Evolutionary conservation across 1,284 basidiomycete genomes (phyloP).

Genomic region (Pseudozyma hubeiensis): DNA sequence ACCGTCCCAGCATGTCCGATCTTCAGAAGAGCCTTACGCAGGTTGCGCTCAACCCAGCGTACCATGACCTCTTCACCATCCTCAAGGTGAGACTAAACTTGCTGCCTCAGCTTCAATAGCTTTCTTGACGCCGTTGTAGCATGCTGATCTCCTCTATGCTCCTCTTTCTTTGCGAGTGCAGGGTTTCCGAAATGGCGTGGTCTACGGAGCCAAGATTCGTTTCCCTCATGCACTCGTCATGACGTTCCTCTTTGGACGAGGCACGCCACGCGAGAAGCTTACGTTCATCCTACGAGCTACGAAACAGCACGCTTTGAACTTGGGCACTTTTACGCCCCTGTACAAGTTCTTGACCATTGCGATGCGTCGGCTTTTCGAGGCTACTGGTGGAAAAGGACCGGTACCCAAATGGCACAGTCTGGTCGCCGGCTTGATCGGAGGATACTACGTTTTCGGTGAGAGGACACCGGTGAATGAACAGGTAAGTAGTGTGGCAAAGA

Average conservation of each 20-base stretch:
- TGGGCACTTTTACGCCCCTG: slow-evolving; percentile 91
- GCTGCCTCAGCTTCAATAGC: no score
- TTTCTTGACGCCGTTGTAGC: background rate
- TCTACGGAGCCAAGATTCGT: slow-evolving; percentile 91
- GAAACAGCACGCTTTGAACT: slow-evolving; percentile 84
- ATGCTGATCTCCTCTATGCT: background rate
- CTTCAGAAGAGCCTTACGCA: slow-evolving; percentile 49
- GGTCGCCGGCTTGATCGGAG: slow-evolving; percentile 89
- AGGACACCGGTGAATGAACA: slow-evolving; percentile 98
- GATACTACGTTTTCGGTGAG: slow-evolving; percentile 92
- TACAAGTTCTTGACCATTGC: slow-evolving; percentile 89
- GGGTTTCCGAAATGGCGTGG: slow-evolving; percentile 89
- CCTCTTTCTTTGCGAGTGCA: background rate
- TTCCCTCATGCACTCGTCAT: slow-evolving; percentile 99
- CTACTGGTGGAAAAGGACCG: slow-evolving; percentile 77
- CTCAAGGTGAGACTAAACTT: slow-evolving; percentile 87
- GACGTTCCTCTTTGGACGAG: slow-evolving; percentile 84
- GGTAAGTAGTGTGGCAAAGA: slow-evolving; percentile 72
- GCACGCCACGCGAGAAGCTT: slow-evolving; percentile 72
- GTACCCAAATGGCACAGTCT: slow-evolving; percentile 80
- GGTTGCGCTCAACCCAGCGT: slow-evolving; percentile 74
- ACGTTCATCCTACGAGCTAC: slow-evolving; percentile 85
- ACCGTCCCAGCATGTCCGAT: slow-evolving; percentile 27
- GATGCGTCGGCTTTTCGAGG: slow-evolving; percentile 79
- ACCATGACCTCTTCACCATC: slow-evolving; percentile 89